Evolutionary conservation across 495 filamentous ascomycete genomes (phyloP).

Genomic region (Penicillium coprophilum): DNA sequence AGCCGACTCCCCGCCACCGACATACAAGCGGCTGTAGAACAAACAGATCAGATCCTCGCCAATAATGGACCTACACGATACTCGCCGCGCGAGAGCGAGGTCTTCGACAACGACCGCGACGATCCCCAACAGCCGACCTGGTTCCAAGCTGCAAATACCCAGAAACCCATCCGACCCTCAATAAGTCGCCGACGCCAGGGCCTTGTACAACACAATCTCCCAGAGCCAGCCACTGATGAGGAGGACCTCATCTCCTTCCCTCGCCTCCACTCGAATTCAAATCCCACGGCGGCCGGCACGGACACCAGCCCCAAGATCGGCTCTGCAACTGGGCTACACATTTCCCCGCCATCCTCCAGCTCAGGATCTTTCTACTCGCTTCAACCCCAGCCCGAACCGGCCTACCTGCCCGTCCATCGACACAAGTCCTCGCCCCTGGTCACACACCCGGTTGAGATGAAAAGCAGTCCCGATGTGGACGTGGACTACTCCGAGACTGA

Average conservation of each 20-base stretch:
- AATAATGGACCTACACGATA: conserved; percentile 17
- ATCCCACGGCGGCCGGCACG: conserved; percentile 30
- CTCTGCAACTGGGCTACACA: conserved; percentile 29
- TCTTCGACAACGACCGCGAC: conserved; percentile 21
- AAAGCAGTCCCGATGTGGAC: conserved; percentile 43
- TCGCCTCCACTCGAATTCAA: conserved; percentile 30
- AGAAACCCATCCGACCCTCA: conserved; percentile 24
- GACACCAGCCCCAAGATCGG: conserved; percentile 18
- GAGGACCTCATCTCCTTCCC: conserved; percentile 68
- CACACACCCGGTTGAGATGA: conserved; percentile 42
- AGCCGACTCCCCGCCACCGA: conserved; percentile 7
- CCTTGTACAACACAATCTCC: conserved; percentile 52
- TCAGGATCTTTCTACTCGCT: conserved; percentile 68
- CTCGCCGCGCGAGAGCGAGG: conserved; percentile 12
- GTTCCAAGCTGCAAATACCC: conserved; percentile 28
- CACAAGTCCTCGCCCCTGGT: conserved; percentile 61
- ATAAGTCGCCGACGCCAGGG: conserved; percentile 28
- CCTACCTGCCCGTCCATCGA: conserved; percentile 44
- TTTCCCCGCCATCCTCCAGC: conserved; percentile 52
- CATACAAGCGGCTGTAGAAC: conserved; percentile 1
- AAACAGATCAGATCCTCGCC: conserved; percentile 23
- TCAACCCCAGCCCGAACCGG: conserved; percentile 31
- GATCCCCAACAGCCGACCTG: conserved; percentile 24
- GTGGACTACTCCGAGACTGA: conserved; percentile 92
- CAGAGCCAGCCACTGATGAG: conserved; percentile 75